Conservation (phyloP, 305 asterid genomes). For the Striga hermonthica region DNA sequence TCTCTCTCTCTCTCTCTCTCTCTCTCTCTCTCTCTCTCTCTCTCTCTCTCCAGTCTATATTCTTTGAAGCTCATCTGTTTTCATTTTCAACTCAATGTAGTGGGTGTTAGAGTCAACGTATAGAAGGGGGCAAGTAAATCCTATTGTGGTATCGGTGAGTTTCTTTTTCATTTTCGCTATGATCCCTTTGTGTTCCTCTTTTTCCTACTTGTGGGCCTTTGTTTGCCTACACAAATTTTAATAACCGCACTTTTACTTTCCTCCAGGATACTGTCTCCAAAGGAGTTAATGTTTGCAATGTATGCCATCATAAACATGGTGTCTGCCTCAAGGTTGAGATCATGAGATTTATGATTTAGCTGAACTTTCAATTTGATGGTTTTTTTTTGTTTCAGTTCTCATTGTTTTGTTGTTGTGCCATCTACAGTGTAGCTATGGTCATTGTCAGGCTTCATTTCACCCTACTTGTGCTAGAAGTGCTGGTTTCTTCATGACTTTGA, state of each 20-base stretch:
- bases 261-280: constrained; percentile 63
- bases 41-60: constrained; percentile 22
- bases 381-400: constrained; percentile 14
- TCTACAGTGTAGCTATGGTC: constrained; percentile 91
- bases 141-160: constrained; percentile 72
- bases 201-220: not conserved
- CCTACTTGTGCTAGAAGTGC: constrained; percentile 97
- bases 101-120: constrained; percentile 85
- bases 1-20: constrained; percentile 22
- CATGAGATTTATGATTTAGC: constrained; percentile 20
- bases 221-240: constrained; percentile 16
- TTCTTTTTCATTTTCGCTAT: constrained; percentile 4
- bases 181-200: not conserved
- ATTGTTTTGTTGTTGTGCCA: constrained; percentile 28
- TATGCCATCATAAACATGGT: constrained; percentile 83
- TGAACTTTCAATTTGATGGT: not conserved
- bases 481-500: constrained; percentile 77
- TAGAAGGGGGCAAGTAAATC: constrained; percentile 83
- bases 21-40: constrained; percentile 21
- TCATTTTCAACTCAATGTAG: constrained; percentile 44
- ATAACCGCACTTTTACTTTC: constrained; percentile 11
- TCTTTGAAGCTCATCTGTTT: constrained; percentile 31
- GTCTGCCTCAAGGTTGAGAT: constrained; percentile 82
- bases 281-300: constrained; percentile 63
- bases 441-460: constrained; percentile 91